A percentile compares a stretch with the other conserved stretches of the same genome.
Conservation (phyloP, 768 basidiomycete genomes). For the Neoboletus magnificus region DNA sequence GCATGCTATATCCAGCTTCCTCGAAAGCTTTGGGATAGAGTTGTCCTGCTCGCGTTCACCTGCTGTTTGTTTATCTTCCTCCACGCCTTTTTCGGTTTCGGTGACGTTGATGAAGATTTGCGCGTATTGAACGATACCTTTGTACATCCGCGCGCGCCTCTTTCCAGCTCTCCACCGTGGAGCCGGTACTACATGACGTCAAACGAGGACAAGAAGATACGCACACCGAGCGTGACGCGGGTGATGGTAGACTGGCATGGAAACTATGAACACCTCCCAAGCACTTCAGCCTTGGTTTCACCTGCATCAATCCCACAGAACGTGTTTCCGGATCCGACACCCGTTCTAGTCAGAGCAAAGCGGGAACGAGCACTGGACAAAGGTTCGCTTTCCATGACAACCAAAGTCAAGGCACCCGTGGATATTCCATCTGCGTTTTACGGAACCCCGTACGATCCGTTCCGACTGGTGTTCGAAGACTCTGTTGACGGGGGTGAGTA, state of each 20-base stretch:
- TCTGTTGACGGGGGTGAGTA: not conserved
- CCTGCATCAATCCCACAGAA: slow-evolving; percentile 18
- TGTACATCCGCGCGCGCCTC: not conserved
- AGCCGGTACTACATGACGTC: not conserved
- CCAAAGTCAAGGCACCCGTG: not conserved
- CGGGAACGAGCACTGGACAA: not conserved
- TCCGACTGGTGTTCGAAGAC: slow-evolving; percentile 14
- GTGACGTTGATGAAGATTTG: not conserved
- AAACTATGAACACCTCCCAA: slow-evolving; percentile 16
- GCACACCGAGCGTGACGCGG: not conserved
- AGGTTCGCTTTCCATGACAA: not conserved
- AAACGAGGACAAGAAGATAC: not conserved
- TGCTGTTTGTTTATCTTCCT: slow-evolving; percentile 26
- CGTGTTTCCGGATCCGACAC: slow-evolving; percentile 23
- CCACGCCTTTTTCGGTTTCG: slow-evolving; percentile 26
- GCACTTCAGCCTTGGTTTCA: not conserved
- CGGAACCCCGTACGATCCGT: slow-evolving; percentile 20
- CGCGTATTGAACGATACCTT: not conserved
- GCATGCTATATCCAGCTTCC: slow-evolving; percentile 2
- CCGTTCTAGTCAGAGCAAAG: not conserved
- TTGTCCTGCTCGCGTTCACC: slow-evolving; percentile 23
- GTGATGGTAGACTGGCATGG: slow-evolving; percentile 20
- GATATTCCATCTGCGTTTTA: slow-evolving; percentile 1
- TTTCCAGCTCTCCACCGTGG: not conserved
- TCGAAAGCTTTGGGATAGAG: slow-evolving; percentile 18